A percentile compares a stretch with the other conserved stretches of the same genome.
Evolutionary conservation across 2,329 filamentous ascomycete genomes (phyloP).

Genomic region (Bipolaris gigantea): DNA sequence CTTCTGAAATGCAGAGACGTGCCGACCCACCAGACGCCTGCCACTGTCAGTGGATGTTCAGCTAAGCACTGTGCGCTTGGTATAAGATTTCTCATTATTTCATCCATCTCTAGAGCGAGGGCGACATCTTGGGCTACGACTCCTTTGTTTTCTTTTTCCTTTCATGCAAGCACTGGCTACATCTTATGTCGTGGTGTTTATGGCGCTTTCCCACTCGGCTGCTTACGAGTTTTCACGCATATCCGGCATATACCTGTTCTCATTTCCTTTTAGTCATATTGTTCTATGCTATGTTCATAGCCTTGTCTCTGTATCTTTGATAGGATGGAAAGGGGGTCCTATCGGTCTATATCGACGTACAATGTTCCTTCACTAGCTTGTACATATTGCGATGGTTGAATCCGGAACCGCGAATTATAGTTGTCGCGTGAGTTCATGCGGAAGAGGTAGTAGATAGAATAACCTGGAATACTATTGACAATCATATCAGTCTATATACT

Average conservation of each 20-base stretch:
- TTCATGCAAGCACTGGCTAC: constrained; percentile 3
- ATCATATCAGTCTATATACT: background rate
- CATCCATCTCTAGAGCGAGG: background rate
- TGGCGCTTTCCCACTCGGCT: constrained; percentile 5
- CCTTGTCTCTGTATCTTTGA: constrained; percentile 3
- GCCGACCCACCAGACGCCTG: constrained; percentile 39
- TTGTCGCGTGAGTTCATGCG: constrained; percentile 11
- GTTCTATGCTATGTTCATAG: constrained; percentile 7
- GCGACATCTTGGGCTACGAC: background rate
- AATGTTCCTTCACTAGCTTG: background rate
- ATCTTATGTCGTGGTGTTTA: constrained; percentile 10
- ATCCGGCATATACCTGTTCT: constrained; percentile 14
- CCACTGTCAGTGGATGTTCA: constrained; percentile 47
- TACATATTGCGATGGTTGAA: constrained; percentile 10
- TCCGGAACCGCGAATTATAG: constrained; percentile 9
- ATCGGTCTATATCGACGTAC: constrained; percentile 12
- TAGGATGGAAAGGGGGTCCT: constrained; percentile 6
- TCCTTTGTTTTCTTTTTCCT: constrained; percentile 2
- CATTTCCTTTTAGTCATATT: constrained; percentile 9
- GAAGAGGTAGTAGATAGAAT: constrained; percentile 7
- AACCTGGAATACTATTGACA: constrained; percentile 1
- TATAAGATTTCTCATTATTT: constrained; percentile 1
- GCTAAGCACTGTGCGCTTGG: constrained; percentile 22
- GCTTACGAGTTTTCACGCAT: constrained; percentile 13
- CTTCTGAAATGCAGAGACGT: constrained; percentile 18